These are phyloP conservation scores for Zygnema circumcarinatum DNA, from an alignment of 139 green algal species.

Conservation along the genomic window DNA sequence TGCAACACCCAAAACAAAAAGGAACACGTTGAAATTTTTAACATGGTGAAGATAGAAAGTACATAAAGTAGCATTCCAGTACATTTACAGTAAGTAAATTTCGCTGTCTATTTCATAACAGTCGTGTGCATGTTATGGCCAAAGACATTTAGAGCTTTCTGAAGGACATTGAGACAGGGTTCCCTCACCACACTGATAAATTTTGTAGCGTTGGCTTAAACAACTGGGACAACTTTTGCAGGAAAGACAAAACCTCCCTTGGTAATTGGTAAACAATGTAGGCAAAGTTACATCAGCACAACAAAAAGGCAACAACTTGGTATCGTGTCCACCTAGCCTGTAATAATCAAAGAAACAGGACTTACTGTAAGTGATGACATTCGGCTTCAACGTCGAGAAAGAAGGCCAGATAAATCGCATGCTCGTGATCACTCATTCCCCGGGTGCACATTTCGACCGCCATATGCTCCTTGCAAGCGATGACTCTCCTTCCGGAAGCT, in stretches of 20 bases:
- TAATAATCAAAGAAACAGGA: neutral
- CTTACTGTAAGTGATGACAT: constrained; percentile 53
- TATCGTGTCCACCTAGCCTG: neutral
- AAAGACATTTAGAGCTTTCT: neutral
- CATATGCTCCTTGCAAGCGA: constrained; percentile 13
- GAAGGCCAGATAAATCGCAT: constrained; percentile 45
- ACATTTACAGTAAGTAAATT: neutral
- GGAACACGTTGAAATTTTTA: neutral
- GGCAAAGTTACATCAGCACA: neutral
- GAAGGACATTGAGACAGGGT: neutral
- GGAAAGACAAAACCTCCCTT: neutral
- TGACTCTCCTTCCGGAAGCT: neutral
- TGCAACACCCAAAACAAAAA: constrained; percentile 18
- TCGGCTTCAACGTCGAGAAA: constrained; percentile 36
- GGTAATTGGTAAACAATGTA: neutral
- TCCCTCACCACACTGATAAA: neutral
- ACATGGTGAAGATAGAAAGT: neutral
- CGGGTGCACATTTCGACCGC: constrained; percentile 26
- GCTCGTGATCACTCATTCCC: constrained; percentile 42
- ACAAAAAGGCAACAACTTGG: neutral
- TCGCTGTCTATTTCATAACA: neutral
- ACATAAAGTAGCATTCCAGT: neutral
- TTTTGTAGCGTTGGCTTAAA: too few species aligned
- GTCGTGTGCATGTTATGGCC: constrained; percentile 6
- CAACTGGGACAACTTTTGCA: neutral